Percentiles rank a stretch among this genome's conserved stretches.
Conservation (phyloP, 140 eudicot species). For the Oenanthe javanica region DNA sequence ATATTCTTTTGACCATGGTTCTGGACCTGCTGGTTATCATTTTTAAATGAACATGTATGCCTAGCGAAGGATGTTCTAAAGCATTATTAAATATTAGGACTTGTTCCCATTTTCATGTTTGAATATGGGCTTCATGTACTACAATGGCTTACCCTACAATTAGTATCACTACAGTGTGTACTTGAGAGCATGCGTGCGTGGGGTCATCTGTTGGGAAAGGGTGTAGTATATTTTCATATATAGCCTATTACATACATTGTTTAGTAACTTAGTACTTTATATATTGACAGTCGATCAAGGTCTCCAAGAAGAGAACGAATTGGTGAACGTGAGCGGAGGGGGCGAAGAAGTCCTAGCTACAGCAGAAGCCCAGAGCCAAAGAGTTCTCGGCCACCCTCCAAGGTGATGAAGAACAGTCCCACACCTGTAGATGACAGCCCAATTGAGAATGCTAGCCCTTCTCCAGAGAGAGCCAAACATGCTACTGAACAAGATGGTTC, state of each 20-base stretch:
- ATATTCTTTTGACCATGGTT: background rate
- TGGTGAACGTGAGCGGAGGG: constrained; percentile 23
- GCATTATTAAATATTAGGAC: background rate
- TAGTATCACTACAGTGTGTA: no score
- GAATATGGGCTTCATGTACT: no score
- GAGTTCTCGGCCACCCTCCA: constrained; percentile 25
- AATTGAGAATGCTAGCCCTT: constrained; percentile 14
- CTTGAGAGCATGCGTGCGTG: no score
- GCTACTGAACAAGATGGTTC: constrained; percentile 17
- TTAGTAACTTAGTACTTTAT: background rate
- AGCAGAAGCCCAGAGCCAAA: constrained; percentile 31
- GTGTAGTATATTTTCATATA: background rate
- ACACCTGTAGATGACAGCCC: constrained; percentile 36
- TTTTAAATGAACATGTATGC: background rate
- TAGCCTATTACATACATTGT: background rate
- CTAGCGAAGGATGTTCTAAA: background rate
- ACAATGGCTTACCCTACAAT: no score
- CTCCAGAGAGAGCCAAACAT: constrained; percentile 22
- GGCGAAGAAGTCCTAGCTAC: constrained; percentile 31
- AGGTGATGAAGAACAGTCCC: constrained; percentile 30
- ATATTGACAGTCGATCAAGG: constrained; percentile 31
- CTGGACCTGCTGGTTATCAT: background rate
- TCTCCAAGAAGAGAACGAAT: constrained; percentile 31
- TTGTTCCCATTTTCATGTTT: background rate
- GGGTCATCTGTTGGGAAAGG: no score